Percentiles rank a stretch among this genome's conserved stretches.
Conservation (phyloP, 139 green algal genomes). For the Microglena sp. region DNA sequence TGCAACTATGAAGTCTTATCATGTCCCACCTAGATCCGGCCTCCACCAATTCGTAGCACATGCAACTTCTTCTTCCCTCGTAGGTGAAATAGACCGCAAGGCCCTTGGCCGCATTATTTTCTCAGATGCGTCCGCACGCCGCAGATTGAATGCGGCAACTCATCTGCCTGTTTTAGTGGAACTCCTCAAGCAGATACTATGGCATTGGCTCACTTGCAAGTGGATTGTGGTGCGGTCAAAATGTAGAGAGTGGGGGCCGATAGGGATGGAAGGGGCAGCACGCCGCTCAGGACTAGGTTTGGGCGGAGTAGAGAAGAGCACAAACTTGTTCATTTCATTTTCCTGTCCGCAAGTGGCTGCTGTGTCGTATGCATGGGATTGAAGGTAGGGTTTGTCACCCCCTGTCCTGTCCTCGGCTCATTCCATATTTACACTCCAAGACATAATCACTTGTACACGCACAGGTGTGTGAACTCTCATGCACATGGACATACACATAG, state of each 20-base stretch:
- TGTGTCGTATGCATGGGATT: neutral
- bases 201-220: constrained; percentile 33
- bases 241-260: too few relatives aligned
- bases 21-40: too few relatives aligned
- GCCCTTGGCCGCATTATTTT: constrained; percentile 58
- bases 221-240: constrained; percentile 35
- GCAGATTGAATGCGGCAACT: constrained; percentile 57
- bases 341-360: neutral
- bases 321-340: too few relatives aligned
- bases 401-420: too few relatives aligned
- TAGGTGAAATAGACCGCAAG: constrained; percentile 59
- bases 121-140: constrained; percentile 24
- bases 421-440: too few relatives aligned
- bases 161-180: constrained; percentile 52
- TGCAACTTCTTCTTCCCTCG: neutral
- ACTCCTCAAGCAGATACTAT: constrained; percentile 33
- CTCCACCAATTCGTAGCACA: neutral
- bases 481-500: neutral
- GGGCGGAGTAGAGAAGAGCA: too few relatives aligned
- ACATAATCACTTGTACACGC: neutral
- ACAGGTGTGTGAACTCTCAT: neutral
- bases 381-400: neutral
- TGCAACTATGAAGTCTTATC: too few relatives aligned
- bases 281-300: too few relatives aligned
- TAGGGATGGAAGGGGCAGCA: too few relatives aligned